Evolutionary conservation across 2,329 filamentous ascomycete genomes (phyloP), one percentile per base, ranked within the genome.

Genomic region (Akanthomyces dipterigenus): DNA sequence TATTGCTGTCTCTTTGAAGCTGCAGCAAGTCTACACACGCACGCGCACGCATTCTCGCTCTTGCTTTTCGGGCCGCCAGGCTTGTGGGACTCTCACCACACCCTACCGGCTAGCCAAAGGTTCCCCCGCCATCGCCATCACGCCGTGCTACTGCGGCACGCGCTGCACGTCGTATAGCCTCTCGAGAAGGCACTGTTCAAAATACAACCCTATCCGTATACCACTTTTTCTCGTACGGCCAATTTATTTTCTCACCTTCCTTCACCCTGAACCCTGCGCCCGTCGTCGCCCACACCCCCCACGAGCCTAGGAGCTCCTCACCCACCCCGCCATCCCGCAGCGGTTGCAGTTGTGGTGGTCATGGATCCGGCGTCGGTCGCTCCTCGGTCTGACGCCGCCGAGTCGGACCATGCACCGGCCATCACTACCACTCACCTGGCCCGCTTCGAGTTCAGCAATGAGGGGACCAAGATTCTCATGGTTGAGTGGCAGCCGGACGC

Each of bases 381-480:
- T 72, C 65, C 69, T 73, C 70, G 71, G 69, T 66, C 71, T 64
- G 64, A 43, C 58, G 61, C 48, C 50, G 28, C 50, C 53, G 34
- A 62, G 51, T 53, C 57, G 22, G 38, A 53, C 48, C 57, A 60
- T 31, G 11, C 24, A 42, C 45, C 60, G 36, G 24, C 61, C 40
- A 65, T 67, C 38, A 60, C 64, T 28, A 70, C 69, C 31, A 66
- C 68, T 73, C 81, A 68, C 76, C 77, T 63, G 75, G 79, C 91
- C 50, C 87, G 92, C 63, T 96, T 96, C 75, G 92, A 96, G 72
- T 96, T 96, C 71, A 88, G 86, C 55, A 90, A 91, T 68, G 88
- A 93, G 65, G 91, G 91, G 45, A 96, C 91, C 64, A 96, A 96
- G 78, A 88, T 96, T 65, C 78, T 96, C 67, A 95, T 96, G 91